These are phyloP conservation scores for Kwoniella sp. DNA, from an alignment of 768 basidiomycete genomes.

Conservation along the genomic window DNA sequence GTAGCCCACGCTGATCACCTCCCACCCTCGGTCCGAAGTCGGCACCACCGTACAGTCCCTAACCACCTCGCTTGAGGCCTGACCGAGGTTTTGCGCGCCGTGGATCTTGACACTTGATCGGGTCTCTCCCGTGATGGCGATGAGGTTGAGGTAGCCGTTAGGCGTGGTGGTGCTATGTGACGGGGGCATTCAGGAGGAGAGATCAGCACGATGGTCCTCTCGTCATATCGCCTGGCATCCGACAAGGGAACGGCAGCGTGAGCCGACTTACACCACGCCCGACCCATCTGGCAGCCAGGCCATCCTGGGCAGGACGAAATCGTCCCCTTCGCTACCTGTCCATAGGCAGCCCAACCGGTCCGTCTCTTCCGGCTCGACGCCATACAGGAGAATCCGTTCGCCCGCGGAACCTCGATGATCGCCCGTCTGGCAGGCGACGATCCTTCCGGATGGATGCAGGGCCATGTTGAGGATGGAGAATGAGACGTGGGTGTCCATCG, in stretches of 20 bases:
- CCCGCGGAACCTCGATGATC: slow-evolving; percentile 45
- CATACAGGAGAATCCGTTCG: slow-evolving; percentile 45
- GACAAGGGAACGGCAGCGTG: background rate
- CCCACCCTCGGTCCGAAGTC: slow-evolving; percentile 5
- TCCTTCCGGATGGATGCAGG: slow-evolving; percentile 37
- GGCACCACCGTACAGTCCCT: slow-evolving; percentile 30
- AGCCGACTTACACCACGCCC: slow-evolving; percentile 42
- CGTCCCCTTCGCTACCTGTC: slow-evolving; percentile 43
- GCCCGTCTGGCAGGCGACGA: slow-evolving; percentile 48
- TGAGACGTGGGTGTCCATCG: slow-evolving; percentile 45
- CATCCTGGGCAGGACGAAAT: slow-evolving; percentile 47
- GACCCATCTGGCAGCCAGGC: slow-evolving; percentile 46
- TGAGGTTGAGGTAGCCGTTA: slow-evolving; percentile 41
- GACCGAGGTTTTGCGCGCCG: slow-evolving; percentile 29
- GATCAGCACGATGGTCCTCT: background rate
- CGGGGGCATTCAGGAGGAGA: slow-evolving; percentile 1
- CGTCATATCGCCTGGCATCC: too few species aligned
- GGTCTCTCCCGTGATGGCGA: slow-evolving; percentile 32
- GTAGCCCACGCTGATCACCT: slow-evolving; percentile 46
- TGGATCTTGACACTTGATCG: slow-evolving; percentile 40
- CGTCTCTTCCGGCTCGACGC: slow-evolving; percentile 33
- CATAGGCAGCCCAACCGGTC: slow-evolving; percentile 39
- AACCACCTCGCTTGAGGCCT: slow-evolving; percentile 39
- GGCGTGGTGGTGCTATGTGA: slow-evolving; percentile 40
- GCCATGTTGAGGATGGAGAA: slow-evolving; percentile 46